Evolutionary conservation across 1,284 basidiomycete genomes (phyloP), one percentile per base, ranked within the genome.

Genomic region (Moesziomyces globuligerus): DNA sequence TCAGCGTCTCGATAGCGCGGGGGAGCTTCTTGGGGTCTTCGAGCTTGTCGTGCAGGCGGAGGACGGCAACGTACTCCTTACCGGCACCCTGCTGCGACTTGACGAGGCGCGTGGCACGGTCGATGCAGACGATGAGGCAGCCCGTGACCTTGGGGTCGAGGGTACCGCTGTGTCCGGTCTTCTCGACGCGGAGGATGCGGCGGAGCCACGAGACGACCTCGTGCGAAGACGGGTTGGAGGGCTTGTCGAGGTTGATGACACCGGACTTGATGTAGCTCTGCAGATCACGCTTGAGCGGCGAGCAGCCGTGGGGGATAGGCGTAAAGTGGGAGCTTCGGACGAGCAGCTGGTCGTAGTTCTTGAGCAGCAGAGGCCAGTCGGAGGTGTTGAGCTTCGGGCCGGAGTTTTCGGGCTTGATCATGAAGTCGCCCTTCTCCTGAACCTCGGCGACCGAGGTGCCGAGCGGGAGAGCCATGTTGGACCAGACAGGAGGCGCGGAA

Each of bases 201-300:
- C 95, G 88, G 71, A 99, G 86, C 96, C 96, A 99, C 17, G 96
- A 96, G 71, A 99, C 96, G 55, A 99, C 96, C 87, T 99, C 96
- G 85, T 99, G 96, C n/a, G 95, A 98, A 5, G 96, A 98, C 8
- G 96, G 96, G 85, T 98, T 99, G 45, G 95, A 98, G 24, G 96
- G 96, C 84, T 99, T 99, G 88, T 99, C 96, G 75, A 98, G 87
- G 86, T 98, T 98, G 84, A 99, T 98, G 58, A 97, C 93, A 76
- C 96, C 96, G 67, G 94, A 93, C 90, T 94, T 94, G 84, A 98
- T 89, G 84, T 98, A 98, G 58, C 88, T 87, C 24, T 87, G 85
- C 55, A 98, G 90, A 81, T 98, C 94, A 56, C 95, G 90, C 86
- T 96, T 97, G 79, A 98, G 86, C 29, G 94, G 95, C 77, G 90